Base-by-base conservation (phyloP, 768 basidiomycete genomes). In the Solioccasus polychromus region DNA sequence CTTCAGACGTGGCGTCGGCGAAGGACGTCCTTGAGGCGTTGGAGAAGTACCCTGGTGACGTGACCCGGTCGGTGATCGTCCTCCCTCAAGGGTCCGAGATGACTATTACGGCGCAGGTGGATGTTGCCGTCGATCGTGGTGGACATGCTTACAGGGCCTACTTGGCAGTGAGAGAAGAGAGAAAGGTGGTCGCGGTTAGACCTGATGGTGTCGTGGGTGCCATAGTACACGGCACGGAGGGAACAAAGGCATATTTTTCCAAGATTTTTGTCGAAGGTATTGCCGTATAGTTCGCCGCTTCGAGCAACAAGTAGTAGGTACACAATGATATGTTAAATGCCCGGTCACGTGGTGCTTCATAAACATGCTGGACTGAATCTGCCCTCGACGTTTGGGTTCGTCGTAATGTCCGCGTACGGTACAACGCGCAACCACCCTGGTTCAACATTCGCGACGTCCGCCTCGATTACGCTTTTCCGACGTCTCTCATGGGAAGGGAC, bases 401-500 rank as follows among this genome's bases (percentile, higher is more conserved):
- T 44, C 48, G 44, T n/a, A 45, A 80, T 80, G 77, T 78, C 77
- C 28, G 67, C 69, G 45, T 79, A 74, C 67, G 77, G 75, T 41
- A 72, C 77, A 36, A 72, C 73, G 48, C 71, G 78, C 47, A 77
- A 75, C 54, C 71, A 72, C 47, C 48, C 51, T 10, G 71, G 72
- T 36, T 73, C 75, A n/a, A 60, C 73, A 11, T 74, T 73, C 57
- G 63, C 72, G 20, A 71, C 77, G 3, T 73, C 78, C 20, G 79
- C 78, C n/a, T 77, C 78, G 44, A 89, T 87, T 0, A 83, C 89
- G 3, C 77, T 93, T 24, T 95, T 96, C 59, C 80, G 94, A 9
- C 74, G 90, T 30, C 78, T 97, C 35, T 83, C 85, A 53, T 95
- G 93, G 90, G 90, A 92, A 60, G 89, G 91, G 8, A 86, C 88